Base-by-base conservation (phyloP, 1,139 yeast species). In the Saccharomyces uvarum region DNA sequence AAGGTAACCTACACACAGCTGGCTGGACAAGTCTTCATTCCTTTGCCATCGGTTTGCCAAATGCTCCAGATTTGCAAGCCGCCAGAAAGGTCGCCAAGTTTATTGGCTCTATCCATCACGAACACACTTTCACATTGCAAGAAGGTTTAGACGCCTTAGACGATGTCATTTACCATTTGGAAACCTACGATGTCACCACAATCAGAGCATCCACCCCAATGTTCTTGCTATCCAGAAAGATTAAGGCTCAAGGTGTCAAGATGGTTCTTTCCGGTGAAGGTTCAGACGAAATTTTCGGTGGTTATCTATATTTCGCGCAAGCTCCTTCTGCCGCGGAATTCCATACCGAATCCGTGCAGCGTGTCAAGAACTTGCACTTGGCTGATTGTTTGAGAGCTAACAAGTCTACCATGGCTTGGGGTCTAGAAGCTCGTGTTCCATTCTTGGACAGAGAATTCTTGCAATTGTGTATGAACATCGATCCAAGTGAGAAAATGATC, bases 381-480 rank as follows among this genome's bases (percentile, higher is more conserved):
- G 91, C 98, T 60, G 99, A 93, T 77, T 91, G 98, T 78, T 78
- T 93, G 71, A 86, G 99, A 75, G 99, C 99, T 64, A 93, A 93
- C 88, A 93, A 93, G 77, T 90, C 98, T 38, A 93, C 99, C 59
- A 88, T 93, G 97, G 98, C 99, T 48, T 93, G 99, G 99, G 99
- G 99, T 73, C 82, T 93, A 63, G 99, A 93, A 78, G 98, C 99
- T 58, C 88, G 99, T 77, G 99, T 93, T 65, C 99, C 99, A 63
- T 93, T 93, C 86, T 82, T 93, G 76, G 99, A 93, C 75, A 88
- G 84, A 76, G 81, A 85, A 71, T 93, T 93, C 81, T 79, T 93
- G 74, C 90, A 90, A 67, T 84, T 88, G 51, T 84, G 95, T 73
- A 86, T 93, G 97, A 86, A 87, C 85, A 87, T 91, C 69, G 85